Percentiles rank a stretch among this genome's conserved stretches.
phyloP scores from a whole-genome alignment of 306 rosid genomes.

The Alnus rubra region DNA sequence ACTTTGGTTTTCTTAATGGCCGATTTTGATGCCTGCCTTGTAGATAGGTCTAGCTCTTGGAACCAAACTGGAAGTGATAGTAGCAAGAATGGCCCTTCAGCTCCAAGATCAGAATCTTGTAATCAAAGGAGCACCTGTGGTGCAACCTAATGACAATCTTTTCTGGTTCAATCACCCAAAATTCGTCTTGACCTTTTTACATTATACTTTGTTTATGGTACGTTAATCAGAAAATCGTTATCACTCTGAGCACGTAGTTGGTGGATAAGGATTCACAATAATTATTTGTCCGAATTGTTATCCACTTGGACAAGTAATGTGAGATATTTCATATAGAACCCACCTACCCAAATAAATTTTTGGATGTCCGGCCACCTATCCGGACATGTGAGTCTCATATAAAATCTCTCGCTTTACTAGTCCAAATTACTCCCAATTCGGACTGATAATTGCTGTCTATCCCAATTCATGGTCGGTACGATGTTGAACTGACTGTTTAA shows the following conservation, averaged over 20 bases:
- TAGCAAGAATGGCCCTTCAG: slow-evolving; percentile 51
- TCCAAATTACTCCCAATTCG: too few relatives aligned
- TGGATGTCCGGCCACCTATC: too few relatives aligned
- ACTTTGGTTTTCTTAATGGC: neutral
- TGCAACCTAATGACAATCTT: slow-evolving; percentile 51
- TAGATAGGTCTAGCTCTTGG: slow-evolving; percentile 54
- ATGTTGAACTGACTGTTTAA: neutral
- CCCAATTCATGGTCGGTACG: too few relatives aligned
- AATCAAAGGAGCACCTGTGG: slow-evolving; percentile 56
- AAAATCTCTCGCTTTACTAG: too few relatives aligned
- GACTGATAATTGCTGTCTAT: too few relatives aligned
- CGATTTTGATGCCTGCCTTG: neutral
- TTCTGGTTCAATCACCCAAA: slow-evolving; percentile 62
- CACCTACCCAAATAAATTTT: too few relatives aligned
- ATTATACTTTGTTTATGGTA: slow-evolving; percentile 58
- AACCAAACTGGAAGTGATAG: slow-evolving; percentile 55
- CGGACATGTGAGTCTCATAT: too few relatives aligned
- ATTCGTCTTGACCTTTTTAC: slow-evolving; percentile 46
- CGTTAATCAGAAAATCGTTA: too few relatives aligned
- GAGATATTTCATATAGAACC: too few relatives aligned
- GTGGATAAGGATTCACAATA: too few relatives aligned
- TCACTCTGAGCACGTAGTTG: neutral
- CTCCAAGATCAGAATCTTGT: slow-evolving; percentile 33
- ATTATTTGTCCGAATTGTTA: too few relatives aligned
- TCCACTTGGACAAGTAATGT: too few relatives aligned